Base-by-base conservation (phyloP, 2,329 filamentous ascomycete genomes). In the Aspergillus piperis region DNA sequence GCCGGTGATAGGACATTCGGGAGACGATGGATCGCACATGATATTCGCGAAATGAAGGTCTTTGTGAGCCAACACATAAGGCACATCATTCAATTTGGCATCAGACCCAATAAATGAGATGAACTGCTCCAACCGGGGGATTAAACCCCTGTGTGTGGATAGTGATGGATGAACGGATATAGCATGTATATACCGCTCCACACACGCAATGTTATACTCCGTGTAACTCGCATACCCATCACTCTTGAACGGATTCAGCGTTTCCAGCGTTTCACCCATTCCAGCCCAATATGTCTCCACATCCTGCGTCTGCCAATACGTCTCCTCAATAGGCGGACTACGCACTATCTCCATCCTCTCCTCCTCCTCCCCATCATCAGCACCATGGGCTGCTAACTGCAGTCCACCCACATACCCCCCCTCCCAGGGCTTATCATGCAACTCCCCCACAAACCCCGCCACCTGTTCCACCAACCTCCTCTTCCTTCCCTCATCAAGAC, bases 301-400 rank as follows among this genome's bases (percentile, higher is more conserved):
- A 27, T 78, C 73, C 4, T 71, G 70, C 6, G 38, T 59, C 54
- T 72, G 67, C 76, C 76, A 78, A 44, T 75, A 77, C 8, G 68
- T 73, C 54, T 78, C 75, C 4, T 77, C 76, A 7, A 78, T 51
- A 1, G 72, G 54, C 2, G 66, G 73, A 2, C 70, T 74, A 1
- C 65, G 63, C 1, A 62, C 41, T 8, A 67, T 52, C 3, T 53
- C 30, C 30, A 5, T 10, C 30, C 10, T 11, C 27, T 10, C 6
- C 27, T 27, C 8, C 27, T 10, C 10, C 3, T 2, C 30, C 4
- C 5, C 11, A 13, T 13, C 11, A 13, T 36, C 11, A 13, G 5
- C 5, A 1, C 5, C 4, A 0, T 6, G 11, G 10, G 32, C 11
- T 36, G 2, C 32, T 17, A 27, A 27, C 2, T 39, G 25, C 8